A percentile compares a stretch with the other conserved stretches of the same genome.
phyloP scores from a whole-genome alignment of 192 early-diverging fungal species.

The Coemansia sp. region DNA sequence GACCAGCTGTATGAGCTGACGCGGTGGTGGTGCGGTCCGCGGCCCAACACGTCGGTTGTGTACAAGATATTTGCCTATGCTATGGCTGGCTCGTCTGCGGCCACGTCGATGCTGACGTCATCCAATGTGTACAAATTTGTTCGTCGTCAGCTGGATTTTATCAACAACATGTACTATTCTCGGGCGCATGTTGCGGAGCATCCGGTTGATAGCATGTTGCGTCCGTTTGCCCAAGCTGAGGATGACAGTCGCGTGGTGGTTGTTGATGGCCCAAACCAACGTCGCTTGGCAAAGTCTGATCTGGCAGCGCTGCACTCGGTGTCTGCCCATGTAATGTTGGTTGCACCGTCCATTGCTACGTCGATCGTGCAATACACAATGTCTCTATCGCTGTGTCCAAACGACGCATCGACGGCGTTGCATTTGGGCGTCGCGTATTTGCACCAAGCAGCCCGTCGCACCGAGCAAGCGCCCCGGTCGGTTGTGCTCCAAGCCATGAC shows the following conservation, averaged over 20 bases:
- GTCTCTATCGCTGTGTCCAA: constrained; percentile 32
- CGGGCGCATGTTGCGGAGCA: background rate
- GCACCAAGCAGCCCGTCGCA: constrained; percentile 1
- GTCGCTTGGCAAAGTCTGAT: constrained; percentile 20
- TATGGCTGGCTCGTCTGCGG: constrained; percentile 23
- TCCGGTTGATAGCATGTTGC: background rate
- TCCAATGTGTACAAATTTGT: constrained; percentile 48
- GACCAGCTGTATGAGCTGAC: constrained; percentile 31
- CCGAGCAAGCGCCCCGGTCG: constrained; percentile 5
- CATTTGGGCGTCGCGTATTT: constrained; percentile 41
- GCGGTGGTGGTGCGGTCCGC: constrained; percentile 47
- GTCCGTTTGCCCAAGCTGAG: background rate
- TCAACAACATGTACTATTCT: constrained; percentile 31
- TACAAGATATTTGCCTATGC: constrained; percentile 40
- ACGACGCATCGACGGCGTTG: constrained; percentile 36
- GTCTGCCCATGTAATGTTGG: constrained; percentile 35
- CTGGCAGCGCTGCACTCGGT: constrained; percentile 34
- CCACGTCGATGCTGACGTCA: constrained; percentile 26
- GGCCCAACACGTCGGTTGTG: constrained; percentile 16
- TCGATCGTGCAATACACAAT: constrained; percentile 39
- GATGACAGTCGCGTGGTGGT: constrained; percentile 2
- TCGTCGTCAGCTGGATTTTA: constrained; percentile 31
- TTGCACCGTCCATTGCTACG: constrained; percentile 11
- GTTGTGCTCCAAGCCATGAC: constrained; percentile 29
- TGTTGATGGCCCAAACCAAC: background rate